Evolutionary conservation across 306 rosid genomes (phyloP).

Genomic region (Dicorynia guianensis): DNA sequence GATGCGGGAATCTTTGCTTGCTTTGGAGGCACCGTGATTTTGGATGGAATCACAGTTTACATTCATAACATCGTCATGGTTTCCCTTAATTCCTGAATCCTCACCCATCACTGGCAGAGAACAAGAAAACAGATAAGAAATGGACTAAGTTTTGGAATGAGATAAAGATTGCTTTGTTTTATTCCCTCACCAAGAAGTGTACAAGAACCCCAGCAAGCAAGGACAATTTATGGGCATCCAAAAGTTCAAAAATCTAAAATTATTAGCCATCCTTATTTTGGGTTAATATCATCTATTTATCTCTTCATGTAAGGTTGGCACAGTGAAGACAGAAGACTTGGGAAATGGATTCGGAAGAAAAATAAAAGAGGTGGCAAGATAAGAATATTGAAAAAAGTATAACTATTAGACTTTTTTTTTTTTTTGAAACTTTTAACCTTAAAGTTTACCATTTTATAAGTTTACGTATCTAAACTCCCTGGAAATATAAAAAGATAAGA

Average conservation of each 20-base stretch:
- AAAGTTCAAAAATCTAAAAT: constrained; percentile 27
- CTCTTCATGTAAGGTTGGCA: not conserved
- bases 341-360: too few species aligned
- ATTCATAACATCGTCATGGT: constrained; percentile 45
- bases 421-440: too few species aligned
- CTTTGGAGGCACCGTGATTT: constrained; percentile 21
- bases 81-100: constrained; percentile 45
- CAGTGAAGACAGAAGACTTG: too few species aligned
- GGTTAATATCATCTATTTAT: not conserved
- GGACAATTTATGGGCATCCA: constrained; percentile 54
- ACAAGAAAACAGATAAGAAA: not conserved
- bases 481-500: too few species aligned
- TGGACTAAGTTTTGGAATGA: not conserved
- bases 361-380: too few species aligned
- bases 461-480: too few species aligned
- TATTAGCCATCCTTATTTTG: not conserved
- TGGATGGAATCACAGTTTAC: constrained; percentile 42
- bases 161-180: too few species aligned
- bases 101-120: constrained; percentile 60
- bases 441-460: too few species aligned
- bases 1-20: constrained; percentile 24
- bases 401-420: too few species aligned
- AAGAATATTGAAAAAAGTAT: too few species aligned
- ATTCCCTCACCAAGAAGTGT: too few species aligned
- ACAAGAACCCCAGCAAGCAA: constrained; percentile 10